A percentile compares a stretch with the other conserved stretches of the same genome.
Conservation (phyloP, 805 yeast species). For the Yamadazyma insecticola region DNA sequence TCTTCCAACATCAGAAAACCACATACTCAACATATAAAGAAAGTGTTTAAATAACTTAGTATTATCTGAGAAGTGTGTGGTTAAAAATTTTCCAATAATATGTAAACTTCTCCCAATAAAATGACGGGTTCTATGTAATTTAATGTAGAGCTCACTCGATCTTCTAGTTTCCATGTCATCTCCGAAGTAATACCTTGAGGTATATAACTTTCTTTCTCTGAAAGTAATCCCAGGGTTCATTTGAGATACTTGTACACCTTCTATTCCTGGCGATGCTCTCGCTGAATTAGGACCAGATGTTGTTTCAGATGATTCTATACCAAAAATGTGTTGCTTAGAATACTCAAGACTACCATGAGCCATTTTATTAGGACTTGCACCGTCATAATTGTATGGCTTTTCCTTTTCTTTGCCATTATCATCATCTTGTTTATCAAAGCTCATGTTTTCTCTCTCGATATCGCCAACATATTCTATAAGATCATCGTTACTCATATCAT, state of each 20-base stretch:
- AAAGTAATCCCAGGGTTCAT: conserved; percentile 53
- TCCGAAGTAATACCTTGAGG: conserved; percentile 63
- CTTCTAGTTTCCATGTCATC: conserved; percentile 43
- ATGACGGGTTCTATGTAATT: conserved; percentile 58
- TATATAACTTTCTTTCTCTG: conserved; percentile 58
- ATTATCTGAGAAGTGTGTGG: conserved; percentile 53
- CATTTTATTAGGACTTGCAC: neutral
- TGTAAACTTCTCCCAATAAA: conserved; percentile 63
- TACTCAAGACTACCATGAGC: conserved; percentile 4
- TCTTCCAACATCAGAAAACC: conserved; percentile 78
- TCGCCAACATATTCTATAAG: conserved; percentile 13
- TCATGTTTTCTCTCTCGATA: conserved; percentile 16
- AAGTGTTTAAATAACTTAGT: conserved; percentile 58
- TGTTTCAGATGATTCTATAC: conserved; percentile 11
- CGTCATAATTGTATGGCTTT: conserved; percentile 3
- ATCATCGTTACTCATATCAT: conserved; percentile 22
- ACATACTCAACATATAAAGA: conserved; percentile 61
- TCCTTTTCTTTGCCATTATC: conserved; percentile 8
- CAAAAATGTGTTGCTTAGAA: conserved; percentile 7
- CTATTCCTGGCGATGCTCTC: conserved; percentile 44
- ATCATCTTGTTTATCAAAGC: conserved; percentile 10
- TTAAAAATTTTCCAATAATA: conserved; percentile 44
- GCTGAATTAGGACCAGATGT: conserved; percentile 28
- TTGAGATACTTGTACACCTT: conserved; percentile 38
- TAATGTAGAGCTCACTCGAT: conserved; percentile 24